Evolutionary conservation across 768 basidiomycete species (phyloP), one percentile per base, ranked within the genome.

Genomic region (Boletus pseudopeckii): DNA sequence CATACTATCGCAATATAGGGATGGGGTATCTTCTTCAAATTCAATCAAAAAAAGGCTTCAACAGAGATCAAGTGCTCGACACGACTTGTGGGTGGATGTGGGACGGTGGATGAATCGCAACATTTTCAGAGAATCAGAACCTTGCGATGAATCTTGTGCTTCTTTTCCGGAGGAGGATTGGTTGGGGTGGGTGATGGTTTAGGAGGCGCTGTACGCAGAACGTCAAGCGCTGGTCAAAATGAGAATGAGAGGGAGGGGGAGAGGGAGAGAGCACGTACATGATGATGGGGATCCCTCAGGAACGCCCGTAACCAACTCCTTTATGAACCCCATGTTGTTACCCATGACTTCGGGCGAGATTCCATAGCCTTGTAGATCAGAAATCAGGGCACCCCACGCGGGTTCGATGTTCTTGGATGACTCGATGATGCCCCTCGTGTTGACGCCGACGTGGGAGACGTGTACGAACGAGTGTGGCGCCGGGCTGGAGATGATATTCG

Each of bases 381-480:
- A 64, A 22, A 73, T 69, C 44, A 79, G 68, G 45, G 75, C 71
- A 37, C 72, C 76, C 83, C 83, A 85, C 26, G 78, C 74, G 1
- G 77, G 75, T 44, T 83, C 80, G 38, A 82, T 71, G 55, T 76
- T 78, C 45, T 75, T 76, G 43, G 79, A 80, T 9, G 79, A 74
- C 68, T 84, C 81, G 57, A 82, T 74, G 50, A 70, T 67, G 5
- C 81, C 81, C 8, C 75, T 71, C 50, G 70, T 71, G 59, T 77
- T 78, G 45, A 84, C 68, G 8, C 85, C 85, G 47, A 87, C 77
- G 64, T 88, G 86, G 20, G 80, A 77, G 50, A 86, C 74, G 61
- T 88, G 86, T 52, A 80, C 78, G 65, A 87, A 88, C 20, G 85
- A 82, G 52, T 81, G 75, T 5, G 80, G 77, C 0, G 77, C 69